Base-by-base conservation (phyloP, 805 yeast species). In the Lipomyces mesembrius region DNA sequence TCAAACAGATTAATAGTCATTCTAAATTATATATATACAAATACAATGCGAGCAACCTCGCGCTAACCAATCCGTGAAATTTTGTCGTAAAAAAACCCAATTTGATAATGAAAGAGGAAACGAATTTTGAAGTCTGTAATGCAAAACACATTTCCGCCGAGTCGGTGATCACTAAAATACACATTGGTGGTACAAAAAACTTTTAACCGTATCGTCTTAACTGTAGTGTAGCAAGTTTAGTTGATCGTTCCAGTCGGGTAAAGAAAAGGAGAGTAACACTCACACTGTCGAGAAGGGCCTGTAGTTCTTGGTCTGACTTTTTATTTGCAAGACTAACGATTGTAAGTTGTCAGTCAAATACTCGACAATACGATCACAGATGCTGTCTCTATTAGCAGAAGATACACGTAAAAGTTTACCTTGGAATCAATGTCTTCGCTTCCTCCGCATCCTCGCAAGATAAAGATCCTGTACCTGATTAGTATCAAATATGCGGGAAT, bases 371-470 rank as follows among this genome's bases (percentile, higher is more conserved):
- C 9, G 14, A 17, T 43, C 20, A 43, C n/a, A 17, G 49, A 6
- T 8, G 20, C 49, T n/a, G n/a, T 7, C 12, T 43, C 49, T 7
- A 17, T n/a, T 43, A n/a, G 9, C 6, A 37, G 54, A 25, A 52
- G 25, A 46, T 5, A 37, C 12, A 7, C 22, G n/a, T 6, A 12
- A 49, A 39, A 37, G 11, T 35, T 29, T 66, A 70, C 73, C 73
- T 71, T 58, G 99, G 98, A 66, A 95, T 88, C 74, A 95, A 83
- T 20, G 97, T 91, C 79, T 91, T 91, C 49, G 98, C 98, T 81
- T 95, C 99, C 75, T 91, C 99, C 5, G 96, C 92, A 70, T 94
- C 98, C 75, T 94, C 99, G 79, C 98, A 93, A 37, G 95, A 90
- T 69, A 94, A 83, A 2, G 96, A 91, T 0, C 96, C 94, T 65